Evolutionary conservation across 1,284 basidiomycete species (phyloP).

Genomic region (Naganishia sp.): DNA sequence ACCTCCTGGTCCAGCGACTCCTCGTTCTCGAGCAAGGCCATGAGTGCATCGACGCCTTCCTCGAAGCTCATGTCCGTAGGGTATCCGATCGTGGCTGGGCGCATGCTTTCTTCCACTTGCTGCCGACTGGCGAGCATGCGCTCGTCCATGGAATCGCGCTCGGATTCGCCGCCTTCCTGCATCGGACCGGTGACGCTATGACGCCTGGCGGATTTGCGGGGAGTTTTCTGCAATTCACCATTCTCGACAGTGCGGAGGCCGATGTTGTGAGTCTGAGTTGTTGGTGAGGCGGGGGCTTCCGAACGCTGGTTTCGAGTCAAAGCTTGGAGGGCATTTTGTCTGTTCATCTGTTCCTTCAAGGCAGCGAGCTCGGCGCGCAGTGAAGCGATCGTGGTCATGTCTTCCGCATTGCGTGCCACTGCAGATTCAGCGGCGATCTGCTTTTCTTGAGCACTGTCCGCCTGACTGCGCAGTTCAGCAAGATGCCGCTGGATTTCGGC

Average conservation of each 20-base stretch:
- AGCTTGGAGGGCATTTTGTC: slow-evolving; percentile 83
- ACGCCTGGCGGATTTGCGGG: slow-evolving; percentile 58
- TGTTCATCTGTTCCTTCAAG: slow-evolving; percentile 91
- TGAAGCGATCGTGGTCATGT: slow-evolving; percentile 78
- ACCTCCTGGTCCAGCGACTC: slow-evolving; percentile 93
- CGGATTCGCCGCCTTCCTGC: slow-evolving; percentile 63
- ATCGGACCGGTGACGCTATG: slow-evolving; percentile 83
- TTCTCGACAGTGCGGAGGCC: slow-evolving; percentile 47
- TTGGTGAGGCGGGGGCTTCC: slow-evolving; percentile 73
- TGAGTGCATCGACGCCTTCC: slow-evolving; percentile 92
- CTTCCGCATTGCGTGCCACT: slow-evolving; percentile 66
- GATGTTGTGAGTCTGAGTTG: slow-evolving; percentile 44
- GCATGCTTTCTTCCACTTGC: slow-evolving; percentile 70
- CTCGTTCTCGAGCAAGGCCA: slow-evolving; percentile 86
- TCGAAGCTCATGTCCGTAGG: slow-evolving; percentile 79
- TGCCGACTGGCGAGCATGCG: slow-evolving; percentile 72
- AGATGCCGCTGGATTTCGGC: slow-evolving; percentile 76
- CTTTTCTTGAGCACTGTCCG: slow-evolving; percentile 65
- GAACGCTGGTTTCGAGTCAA: slow-evolving; percentile 64
- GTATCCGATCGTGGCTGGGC: slow-evolving; percentile 87
- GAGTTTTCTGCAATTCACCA: slow-evolving; percentile 47
- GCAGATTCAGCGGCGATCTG: slow-evolving; percentile 59
- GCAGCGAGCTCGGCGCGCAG: slow-evolving; percentile 89
- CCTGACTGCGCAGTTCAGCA: slow-evolving; percentile 71
- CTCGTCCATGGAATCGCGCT: slow-evolving; percentile 73